phyloP scores from a whole-genome alignment of 1,139 yeast genomes.

The Zygoascus sp. region DNA sequence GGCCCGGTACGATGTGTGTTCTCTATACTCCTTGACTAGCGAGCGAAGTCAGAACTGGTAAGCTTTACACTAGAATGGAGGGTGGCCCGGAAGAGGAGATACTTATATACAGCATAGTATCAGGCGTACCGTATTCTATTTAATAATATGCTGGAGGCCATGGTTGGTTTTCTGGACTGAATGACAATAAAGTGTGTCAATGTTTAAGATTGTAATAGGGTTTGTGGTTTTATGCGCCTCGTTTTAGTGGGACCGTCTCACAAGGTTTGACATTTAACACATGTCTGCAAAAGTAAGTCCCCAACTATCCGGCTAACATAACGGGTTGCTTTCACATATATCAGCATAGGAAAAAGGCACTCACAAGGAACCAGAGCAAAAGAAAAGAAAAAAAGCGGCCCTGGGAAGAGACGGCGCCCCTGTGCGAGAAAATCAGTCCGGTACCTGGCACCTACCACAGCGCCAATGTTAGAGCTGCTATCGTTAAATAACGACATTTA shows the following conservation, averaged over 20 bases:
- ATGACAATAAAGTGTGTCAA: neutral
- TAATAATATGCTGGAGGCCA: neutral
- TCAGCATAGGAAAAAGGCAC: too few species aligned
- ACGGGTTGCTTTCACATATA: too few species aligned
- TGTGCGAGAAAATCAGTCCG: too few species aligned
- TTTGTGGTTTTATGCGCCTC: slow-evolving; percentile 3
- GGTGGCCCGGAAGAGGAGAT: neutral
- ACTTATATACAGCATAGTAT: neutral
- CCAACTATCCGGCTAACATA: neutral
- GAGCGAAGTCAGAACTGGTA: neutral
- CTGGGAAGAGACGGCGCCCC: neutral
- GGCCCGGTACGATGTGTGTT: neutral
- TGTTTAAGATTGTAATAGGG: slow-evolving; percentile 2
- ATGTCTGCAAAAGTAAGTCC: neutral
- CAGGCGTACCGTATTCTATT: neutral
- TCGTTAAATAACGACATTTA: too few species aligned
- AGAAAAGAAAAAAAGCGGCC: neutral
- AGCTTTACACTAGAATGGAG: neutral
- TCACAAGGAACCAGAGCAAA: neutral
- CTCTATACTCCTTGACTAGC: neutral
- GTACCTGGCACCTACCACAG: too few species aligned
- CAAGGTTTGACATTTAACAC: slow-evolving; percentile 1
- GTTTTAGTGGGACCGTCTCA: neutral
- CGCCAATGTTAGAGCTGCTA: too few species aligned
- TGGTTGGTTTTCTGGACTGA: neutral